A percentile compares a stretch with the other conserved stretches of the same genome.
These are phyloP conservation scores for Marchantia polymorpha DNA, from an alignment of 225 moss, liverwort and hornwort species.

Conservation along the genomic window DNA sequence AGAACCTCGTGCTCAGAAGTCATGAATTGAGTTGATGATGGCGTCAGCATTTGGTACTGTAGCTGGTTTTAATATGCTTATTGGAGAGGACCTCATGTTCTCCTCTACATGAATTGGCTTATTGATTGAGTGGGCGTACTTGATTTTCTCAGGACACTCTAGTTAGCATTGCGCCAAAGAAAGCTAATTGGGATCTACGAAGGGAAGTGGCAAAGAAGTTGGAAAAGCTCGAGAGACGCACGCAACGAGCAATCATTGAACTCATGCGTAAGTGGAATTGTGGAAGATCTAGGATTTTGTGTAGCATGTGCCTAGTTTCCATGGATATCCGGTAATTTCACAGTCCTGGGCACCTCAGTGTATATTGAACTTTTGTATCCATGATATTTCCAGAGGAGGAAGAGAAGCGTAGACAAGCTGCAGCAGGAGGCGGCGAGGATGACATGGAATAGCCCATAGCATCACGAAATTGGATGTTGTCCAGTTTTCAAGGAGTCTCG, in stretches of 20 bases:
- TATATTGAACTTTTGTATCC: neutral
- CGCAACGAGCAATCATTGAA: constrained; percentile 85
- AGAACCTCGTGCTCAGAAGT: too few relatives aligned
- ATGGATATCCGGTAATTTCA: neutral
- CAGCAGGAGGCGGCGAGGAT: constrained; percentile 18
- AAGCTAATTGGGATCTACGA: constrained; percentile 96
- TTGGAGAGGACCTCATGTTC: too few relatives aligned
- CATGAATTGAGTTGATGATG: too few relatives aligned
- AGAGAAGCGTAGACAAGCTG: constrained; percentile 34
- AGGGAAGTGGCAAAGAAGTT: constrained; percentile 95
- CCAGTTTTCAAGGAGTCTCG: neutral
- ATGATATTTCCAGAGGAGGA: constrained; percentile 28
- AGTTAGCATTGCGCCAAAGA: constrained; percentile 96
- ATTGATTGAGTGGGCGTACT: too few relatives aligned
- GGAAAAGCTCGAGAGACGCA: constrained; percentile 92
- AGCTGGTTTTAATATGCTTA: too few relatives aligned
- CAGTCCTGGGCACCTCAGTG: neutral
- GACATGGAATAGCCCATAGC: constrained; percentile 12
- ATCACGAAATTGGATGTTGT: neutral
- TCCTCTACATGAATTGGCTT: too few relatives aligned
- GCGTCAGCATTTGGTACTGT: too few relatives aligned
- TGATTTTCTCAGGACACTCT: constrained; percentile 69
- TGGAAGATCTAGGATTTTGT: too few relatives aligned
- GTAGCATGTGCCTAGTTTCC: neutral
- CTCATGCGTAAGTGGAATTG: constrained; percentile 69